Conservation (phyloP, 202 grass and related monocot species). For the Alloteropsis angusta region DNA sequence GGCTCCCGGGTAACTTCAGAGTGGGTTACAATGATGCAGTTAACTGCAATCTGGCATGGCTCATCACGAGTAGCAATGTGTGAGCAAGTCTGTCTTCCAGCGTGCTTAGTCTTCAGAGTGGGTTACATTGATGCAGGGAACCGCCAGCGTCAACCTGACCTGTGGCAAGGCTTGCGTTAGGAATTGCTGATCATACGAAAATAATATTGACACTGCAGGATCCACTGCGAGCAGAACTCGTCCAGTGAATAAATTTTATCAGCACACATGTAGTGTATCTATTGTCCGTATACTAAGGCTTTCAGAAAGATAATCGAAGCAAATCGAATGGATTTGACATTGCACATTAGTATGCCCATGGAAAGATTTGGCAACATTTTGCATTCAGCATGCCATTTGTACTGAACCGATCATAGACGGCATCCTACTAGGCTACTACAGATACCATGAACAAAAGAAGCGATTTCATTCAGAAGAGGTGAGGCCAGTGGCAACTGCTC, state of each 20-base stretch:
- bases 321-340: neutral
- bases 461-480: slow-evolving; percentile 25
- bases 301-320: neutral
- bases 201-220: too few species aligned
- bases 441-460: slow-evolving; percentile 20
- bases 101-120: too few species aligned
- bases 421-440: neutral
- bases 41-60: neutral
- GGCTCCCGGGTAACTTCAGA: neutral
- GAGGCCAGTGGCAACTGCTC: slow-evolving; percentile 15
- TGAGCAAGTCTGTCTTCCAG: neutral
- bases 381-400: slow-evolving; percentile 23
- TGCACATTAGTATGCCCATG: neutral
- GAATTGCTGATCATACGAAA: too few species aligned
- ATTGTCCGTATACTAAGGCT: neutral
- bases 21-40: neutral
- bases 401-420: slow-evolving; percentile 13
- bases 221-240: too few species aligned
- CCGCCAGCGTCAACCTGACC: too few species aligned
- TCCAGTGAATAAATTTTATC: neutral
- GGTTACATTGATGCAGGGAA: too few species aligned
- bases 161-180: too few species aligned
- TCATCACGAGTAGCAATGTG: neutral
- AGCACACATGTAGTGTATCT: neutral
- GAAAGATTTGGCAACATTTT: neutral